Conservation (phyloP, 2,329 filamentous ascomycete species). For the Fusarium sp. region DNA sequence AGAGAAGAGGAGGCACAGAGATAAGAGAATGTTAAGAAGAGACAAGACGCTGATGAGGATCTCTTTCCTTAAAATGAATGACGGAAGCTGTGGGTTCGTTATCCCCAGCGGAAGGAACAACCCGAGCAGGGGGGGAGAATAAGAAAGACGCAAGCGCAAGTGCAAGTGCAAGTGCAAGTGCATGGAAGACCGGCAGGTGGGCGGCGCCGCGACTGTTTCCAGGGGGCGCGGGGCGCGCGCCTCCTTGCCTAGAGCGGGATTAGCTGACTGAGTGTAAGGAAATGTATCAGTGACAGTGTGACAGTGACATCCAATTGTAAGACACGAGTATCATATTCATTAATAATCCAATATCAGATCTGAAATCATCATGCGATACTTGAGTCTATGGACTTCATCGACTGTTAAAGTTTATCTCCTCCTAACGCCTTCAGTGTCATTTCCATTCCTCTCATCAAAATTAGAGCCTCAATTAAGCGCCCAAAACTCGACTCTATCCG, state of each 20-base stretch:
- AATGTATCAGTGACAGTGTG: neutral
- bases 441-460: neutral
- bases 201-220: constrained; percentile 10
- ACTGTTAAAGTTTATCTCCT: neutral
- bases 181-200: constrained; percentile 22
- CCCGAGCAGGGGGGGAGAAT: neutral
- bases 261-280: neutral
- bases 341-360: neutral
- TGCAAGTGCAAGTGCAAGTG: neutral
- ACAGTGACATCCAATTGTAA: neutral
- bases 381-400: neutral
- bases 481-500: constrained; percentile 9
- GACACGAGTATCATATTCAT: neutral
- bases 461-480: neutral
- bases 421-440: neutral
- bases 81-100: constrained; percentile 21
- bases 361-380: neutral
- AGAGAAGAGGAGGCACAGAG: neutral
- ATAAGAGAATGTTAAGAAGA: neutral
- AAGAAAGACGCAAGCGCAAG: neutral
- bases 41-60: neutral
- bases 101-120: neutral
- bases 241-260: constrained; percentile 25
- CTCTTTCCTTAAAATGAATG: constrained; percentile 17
- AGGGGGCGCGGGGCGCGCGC: constrained; percentile 29